Evolutionary conservation across 2,329 filamentous ascomycete species (phyloP), one percentile per base, ranked within the genome.

Genomic region (Emmonsiellopsis sp.): DNA sequence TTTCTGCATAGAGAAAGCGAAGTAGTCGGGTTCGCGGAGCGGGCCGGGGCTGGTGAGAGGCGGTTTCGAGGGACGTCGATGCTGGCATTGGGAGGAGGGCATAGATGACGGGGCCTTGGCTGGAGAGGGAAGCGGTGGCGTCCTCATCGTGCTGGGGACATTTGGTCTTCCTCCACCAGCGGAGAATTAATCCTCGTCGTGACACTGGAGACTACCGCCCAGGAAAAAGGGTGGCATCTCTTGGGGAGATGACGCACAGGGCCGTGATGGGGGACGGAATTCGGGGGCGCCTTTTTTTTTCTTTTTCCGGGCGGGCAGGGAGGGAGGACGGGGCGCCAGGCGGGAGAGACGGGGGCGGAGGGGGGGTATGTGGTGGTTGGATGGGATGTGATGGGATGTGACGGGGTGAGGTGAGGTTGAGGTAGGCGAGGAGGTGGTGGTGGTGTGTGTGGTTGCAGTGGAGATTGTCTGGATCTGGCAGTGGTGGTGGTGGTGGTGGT

Each of bases 101-200:
- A 62, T 51, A 53, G 68, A 57, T 55, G 68, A 65, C 53, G 66
- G 62, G 52, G 66, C 65, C 58, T 69, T 65, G 54, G 65, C 65
- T 58, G 68, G 68, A 56, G 69, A 71, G 60, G 68, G 63, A 60
- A 68, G 66, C 57, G 69, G 66, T 65, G 68, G 62, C 55, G 64
- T 69, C 61, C 64, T 70, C 66, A 67, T 67, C 55, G 61, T 66
- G 61, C 50, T 27, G n/a, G 14, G 14, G 32, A 52, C 40, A 44
- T 32, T 46, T 52, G 61, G 58, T 56, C 61, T 54, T 63, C 63
- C 67, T 61, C 61, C 61, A 60, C 63, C 57, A 61, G 60, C 62
- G 61, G 60, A 61, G 58, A 65, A 57, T 64, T 57, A 68, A 54
- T 59, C 61, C 59, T 64, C 68, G 62, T 66, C 58, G 57, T 62